Evolutionary conservation across 2,329 filamentous ascomycete genomes (phyloP).

Genomic region (Fusarium sp.): DNA sequence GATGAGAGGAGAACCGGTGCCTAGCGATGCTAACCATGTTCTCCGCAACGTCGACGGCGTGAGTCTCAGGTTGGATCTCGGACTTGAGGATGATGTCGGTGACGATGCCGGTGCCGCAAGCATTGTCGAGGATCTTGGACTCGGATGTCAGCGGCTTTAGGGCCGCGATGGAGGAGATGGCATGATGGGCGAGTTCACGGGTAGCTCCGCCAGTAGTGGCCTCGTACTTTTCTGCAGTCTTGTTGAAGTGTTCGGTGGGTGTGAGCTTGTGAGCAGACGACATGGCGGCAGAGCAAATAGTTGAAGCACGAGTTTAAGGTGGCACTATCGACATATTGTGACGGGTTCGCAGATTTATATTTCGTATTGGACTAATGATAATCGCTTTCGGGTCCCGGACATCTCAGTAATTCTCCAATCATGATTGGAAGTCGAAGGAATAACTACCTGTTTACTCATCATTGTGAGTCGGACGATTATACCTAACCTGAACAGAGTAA

Average conservation of each 20-base stretch:
- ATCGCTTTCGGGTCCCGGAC: background rate
- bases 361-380: background rate
- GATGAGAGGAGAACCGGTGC: accelerated
- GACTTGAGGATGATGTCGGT: background rate
- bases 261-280: background rate
- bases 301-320: background rate
- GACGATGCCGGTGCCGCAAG: background rate
- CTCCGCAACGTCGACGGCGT: background rate
- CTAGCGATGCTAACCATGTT: background rate
- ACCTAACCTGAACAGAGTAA: background rate
- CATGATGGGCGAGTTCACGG: background rate
- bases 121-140: background rate
- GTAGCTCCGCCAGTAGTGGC: background rate
- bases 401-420: accelerated
- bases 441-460: background rate
- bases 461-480: background rate
- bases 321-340: background rate
- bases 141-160: background rate
- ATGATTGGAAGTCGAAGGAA: background rate
- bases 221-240: background rate
- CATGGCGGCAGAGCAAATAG: background rate
- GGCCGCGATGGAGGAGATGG: background rate
- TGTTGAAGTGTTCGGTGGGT: background rate
- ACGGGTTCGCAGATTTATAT: background rate
- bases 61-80: background rate